Base-by-base conservation (phyloP, 345 rosid species). In the Euphorbia lathyris region DNA sequence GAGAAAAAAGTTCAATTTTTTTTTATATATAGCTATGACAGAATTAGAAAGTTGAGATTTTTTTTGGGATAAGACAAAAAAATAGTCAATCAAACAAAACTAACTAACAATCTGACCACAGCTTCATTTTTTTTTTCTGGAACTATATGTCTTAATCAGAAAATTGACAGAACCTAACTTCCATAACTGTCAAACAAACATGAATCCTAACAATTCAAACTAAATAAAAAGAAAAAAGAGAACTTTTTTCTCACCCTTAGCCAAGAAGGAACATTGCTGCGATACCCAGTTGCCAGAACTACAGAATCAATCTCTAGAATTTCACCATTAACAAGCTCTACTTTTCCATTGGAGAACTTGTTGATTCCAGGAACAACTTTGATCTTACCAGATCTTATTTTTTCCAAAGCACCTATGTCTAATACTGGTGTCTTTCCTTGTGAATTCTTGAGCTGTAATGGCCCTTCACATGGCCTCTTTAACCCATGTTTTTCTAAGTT, bases 181-280 rank as follows among this genome's bases (percentile, higher is more conserved):
- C 74, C 71, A 52, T 67, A 71, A 79, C 82, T 58, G 83, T 74
- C 71, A 65, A 69, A 60, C 71, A 65, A 69, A 60, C 69, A 45
- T 56, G 74, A 53, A 43, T 61, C 63, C 36, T 34, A 52, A 34
- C 27, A 66, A 27, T 52, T 40, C 52, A 63, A 63, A 38, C 34
- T 65, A 11, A 29, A 74, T 1, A 3, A 72, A 50, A 8, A 22
- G 61, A 64, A 65, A 30, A 26, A 56, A 48, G 26, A 8, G 43
- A 23, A 58, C 25, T 55, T 4, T 43, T 65, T 62, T 8, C 75
- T 79, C 70, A 89, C 97, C 96, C 84, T 83, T 6, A 93, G 88
- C 98, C 98, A 93, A 56, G 86, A 90, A 74, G 95, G 97, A 40
- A 93, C 98, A 62, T 90, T 93, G 91, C 98, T 93, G 58, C 97